A percentile compares a stretch with the other conserved stretches of the same genome.
Evolutionary conservation across 352 stramenopile genomes (phyloP).

Genomic region (Phytophthora nicotianae): DNA sequence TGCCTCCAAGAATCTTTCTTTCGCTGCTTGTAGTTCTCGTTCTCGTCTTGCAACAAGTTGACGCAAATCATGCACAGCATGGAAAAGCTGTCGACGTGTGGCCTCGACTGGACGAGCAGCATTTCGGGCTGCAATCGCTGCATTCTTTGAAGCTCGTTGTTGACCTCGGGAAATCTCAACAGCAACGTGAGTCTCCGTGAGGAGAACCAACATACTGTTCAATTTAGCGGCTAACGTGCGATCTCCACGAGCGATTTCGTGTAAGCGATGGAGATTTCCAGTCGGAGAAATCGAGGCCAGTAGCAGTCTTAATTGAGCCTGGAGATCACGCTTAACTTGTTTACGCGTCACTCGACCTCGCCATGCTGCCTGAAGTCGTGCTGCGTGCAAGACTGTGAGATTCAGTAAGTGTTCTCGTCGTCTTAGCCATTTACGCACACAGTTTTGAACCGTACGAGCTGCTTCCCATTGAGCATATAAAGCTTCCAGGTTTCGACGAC

Average conservation of each 20-base stretch:
- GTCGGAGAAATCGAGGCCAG: constrained; percentile 58
- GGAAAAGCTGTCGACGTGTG: constrained; percentile 54
- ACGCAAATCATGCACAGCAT: constrained; percentile 49
- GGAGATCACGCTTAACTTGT: constrained; percentile 47
- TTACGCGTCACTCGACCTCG: constrained; percentile 40
- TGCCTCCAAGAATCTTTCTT: constrained; percentile 32
- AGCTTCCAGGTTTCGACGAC: constrained; percentile 36
- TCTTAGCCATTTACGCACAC: constrained; percentile 33
- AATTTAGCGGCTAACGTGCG: constrained; percentile 41
- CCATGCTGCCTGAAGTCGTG: constrained; percentile 54
- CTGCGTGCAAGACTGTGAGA: constrained; percentile 35
- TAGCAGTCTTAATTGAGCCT: constrained; percentile 47
- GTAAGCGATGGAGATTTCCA: constrained; percentile 63
- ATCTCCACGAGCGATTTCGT: constrained; percentile 44
- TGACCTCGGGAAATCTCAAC: constrained; percentile 32
- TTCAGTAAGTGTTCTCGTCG: constrained; percentile 21
- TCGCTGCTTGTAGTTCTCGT: constrained; percentile 34
- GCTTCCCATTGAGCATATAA: constrained; percentile 48
- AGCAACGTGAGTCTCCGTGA: constrained; percentile 57
- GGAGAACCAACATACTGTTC: constrained; percentile 57
- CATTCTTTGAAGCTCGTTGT: constrained; percentile 32
- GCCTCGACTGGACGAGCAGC: constrained; percentile 39
- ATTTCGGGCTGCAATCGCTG: constrained; percentile 43
- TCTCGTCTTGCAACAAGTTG: constrained; percentile 38
- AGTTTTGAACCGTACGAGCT: constrained; percentile 41